Evolutionary conservation across 164 flowering plant species (phyloP).

Genomic region (Warburgia ugandensis): DNA sequence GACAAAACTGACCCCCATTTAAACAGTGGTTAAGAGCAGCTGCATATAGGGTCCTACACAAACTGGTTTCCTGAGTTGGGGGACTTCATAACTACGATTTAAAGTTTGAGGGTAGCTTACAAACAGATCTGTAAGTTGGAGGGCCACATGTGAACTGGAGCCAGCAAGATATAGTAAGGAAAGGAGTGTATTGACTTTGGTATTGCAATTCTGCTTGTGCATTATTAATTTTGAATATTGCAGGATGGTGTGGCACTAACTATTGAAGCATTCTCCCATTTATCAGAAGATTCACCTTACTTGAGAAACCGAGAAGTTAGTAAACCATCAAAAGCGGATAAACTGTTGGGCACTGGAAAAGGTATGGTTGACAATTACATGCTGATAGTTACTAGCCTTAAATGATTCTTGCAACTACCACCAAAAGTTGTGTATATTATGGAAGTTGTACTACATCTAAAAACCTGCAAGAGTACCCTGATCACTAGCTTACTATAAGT

Average conservation of each 20-base stretch:
- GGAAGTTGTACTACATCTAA: not conserved
- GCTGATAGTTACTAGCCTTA: not conserved
- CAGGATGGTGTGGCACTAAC: constrained; percentile 73
- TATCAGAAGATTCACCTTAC: constrained; percentile 26
- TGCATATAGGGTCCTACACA: too few relatives aligned
- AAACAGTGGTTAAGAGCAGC: too few relatives aligned
- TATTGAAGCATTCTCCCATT: constrained; percentile 47
- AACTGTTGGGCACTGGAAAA: constrained; percentile 27
- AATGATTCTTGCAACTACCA: constrained; percentile 1
- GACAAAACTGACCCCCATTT: too few relatives aligned
- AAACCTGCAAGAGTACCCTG: not conserved
- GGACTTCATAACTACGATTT: too few relatives aligned
- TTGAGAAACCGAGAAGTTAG: constrained; percentile 16
- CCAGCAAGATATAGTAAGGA: not conserved
- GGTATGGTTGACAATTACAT: constrained; percentile 12
- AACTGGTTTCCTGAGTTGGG: too few relatives aligned
- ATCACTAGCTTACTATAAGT: not conserved
- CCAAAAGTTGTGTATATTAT: not conserved
- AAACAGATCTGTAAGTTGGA: too few relatives aligned
- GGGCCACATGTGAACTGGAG: too few relatives aligned
- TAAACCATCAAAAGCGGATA: constrained; percentile 52
- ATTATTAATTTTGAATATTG: constrained; percentile 20
- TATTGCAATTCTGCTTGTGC: constrained; percentile 4
- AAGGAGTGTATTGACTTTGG: not conserved
- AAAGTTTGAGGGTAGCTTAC: too few relatives aligned